These are phyloP conservation scores for Volvox carteri DNA, from an alignment of 163 green algal genomes.

Conservation along the genomic window DNA sequence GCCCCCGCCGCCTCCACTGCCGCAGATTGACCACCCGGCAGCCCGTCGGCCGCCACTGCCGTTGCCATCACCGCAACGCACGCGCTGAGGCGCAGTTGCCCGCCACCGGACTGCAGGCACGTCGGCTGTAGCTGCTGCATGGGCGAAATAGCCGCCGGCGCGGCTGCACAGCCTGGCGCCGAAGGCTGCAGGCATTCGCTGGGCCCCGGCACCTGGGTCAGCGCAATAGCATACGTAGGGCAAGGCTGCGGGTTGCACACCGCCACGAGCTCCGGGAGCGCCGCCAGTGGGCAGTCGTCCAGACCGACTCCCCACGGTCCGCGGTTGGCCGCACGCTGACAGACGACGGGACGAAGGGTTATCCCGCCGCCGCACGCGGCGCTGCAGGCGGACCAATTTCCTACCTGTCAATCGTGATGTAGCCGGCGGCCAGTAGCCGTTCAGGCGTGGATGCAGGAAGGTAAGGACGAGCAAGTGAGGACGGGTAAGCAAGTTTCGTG, in stretches of 20 bases:
- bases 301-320: conserved; percentile 42
- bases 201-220: not conserved
- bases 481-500: too few relatives aligned
- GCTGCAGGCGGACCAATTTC: conserved; percentile 60
- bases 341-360: conserved; percentile 48
- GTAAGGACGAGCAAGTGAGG: too few relatives aligned
- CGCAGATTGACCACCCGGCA: not conserved
- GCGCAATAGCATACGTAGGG: not conserved
- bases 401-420: conserved; percentile 1
- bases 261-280: not conserved
- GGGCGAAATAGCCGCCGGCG: not conserved
- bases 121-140: conserved; percentile 23
- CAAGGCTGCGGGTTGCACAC: conserved; percentile 64
- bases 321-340: conserved; percentile 9
- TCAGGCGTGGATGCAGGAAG: too few relatives aligned
- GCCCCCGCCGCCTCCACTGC: not conserved
- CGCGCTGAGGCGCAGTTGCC: not conserved
- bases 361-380: conserved; percentile 64
- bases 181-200: not conserved
- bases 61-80: conserved; percentile 21
- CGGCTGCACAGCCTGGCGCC: conserved; percentile 1
- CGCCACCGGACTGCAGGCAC: conserved; percentile 9
- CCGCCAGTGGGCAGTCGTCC: conserved; percentile 58
- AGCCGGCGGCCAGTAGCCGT: too few relatives aligned
- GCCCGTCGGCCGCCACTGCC: not conserved